A percentile compares a stretch with the other conserved stretches of the same genome.
Conservation (phyloP, 805 yeast genomes). For the Barnettozyma salicaria region DNA sequence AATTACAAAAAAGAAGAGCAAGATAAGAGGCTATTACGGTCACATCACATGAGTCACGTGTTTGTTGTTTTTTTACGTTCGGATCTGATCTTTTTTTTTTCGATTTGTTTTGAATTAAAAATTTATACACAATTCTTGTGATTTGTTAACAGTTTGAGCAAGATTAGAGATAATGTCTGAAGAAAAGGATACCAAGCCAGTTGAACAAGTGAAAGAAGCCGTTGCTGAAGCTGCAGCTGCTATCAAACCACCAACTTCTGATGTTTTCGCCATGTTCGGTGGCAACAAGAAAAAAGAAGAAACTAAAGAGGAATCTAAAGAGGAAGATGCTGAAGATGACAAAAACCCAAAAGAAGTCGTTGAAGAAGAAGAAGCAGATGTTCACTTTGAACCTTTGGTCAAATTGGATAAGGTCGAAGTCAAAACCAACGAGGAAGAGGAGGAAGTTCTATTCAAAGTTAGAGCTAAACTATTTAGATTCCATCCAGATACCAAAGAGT, state of each 20-base stretch:
- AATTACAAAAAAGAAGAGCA: no score
- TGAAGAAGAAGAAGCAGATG: conserved; percentile 40
- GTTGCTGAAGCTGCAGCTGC: conserved; percentile 10
- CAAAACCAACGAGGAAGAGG: conserved; percentile 91
- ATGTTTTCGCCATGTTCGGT: conserved; percentile 93
- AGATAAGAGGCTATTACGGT: no score
- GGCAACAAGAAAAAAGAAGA: conserved; percentile 67
- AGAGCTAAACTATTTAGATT: conserved; percentile 94
- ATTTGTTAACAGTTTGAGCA: not conserved
- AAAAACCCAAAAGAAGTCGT: conserved; percentile 34
- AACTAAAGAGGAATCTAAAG: conserved; percentile 26
- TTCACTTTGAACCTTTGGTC: conserved; percentile 95
- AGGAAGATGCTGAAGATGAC: conserved; percentile 30
- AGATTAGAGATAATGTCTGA: conserved; percentile 20
- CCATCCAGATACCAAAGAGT: conserved; percentile 77
- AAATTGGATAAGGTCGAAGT: conserved; percentile 94
- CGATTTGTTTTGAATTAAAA: not conserved
- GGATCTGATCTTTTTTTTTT: not conserved
- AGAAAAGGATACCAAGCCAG: conserved; percentile 19
- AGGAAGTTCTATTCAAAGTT: conserved; percentile 75
- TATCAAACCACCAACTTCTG: conserved; percentile 67
- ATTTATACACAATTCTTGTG: not conserved
- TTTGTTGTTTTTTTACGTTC: no score
- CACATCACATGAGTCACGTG: no score
- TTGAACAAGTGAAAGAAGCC: conserved; percentile 10